Base-by-base conservation (phyloP, 116 monocot genomes). In the Iris pallida region DNA sequence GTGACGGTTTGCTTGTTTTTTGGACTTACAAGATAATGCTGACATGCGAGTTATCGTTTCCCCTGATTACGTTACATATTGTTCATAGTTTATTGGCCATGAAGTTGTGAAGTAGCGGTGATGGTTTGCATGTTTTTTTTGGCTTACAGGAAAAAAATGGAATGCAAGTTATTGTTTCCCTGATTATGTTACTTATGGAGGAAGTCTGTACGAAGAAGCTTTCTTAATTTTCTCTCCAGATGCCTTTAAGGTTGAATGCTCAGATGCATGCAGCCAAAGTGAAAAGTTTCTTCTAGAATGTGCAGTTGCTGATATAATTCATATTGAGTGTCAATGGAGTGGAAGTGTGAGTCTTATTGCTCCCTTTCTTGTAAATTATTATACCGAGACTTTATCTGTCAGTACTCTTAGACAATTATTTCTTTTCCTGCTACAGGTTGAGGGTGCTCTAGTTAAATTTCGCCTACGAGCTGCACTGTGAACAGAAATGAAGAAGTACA, bases 301-400 rank as follows among this genome's bases (percentile, higher is more conserved):
- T 70, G 47, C 13, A 52, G 68, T 77, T 14, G 47, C 70, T 64
- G 69, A 83, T 68, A 63, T 87, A 4, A 58, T 68, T 60, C 54
- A n/a, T 64, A 80, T 82, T 46, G 49, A 59, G 68, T 75, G 79
- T 58, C 52, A 70, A 19, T 82, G 82, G 76, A 72, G 68, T 49
- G 53, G 64, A 75, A 80, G 70, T 80, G 87, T 82, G 68, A 58
- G 82, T 67, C 42, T 45, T 58, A n/a, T 70, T 53, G 40, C 14
- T 48, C 42, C 11, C 16, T 44, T 44, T 53, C 45, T 30, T 30
- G 30, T 30, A 30, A 30, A 30, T 30, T 30, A 30, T 30, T 30
- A 30, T 30, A 30, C 30, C 3, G 30, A 30, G 30, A 30, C 30
- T 30, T n/a, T 30, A 30, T 30, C 30, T 30, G 30, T 30, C 30